Evolutionary conservation across 331 rosid genomes (phyloP).

Genomic region (Telfairia occidentalis): DNA sequence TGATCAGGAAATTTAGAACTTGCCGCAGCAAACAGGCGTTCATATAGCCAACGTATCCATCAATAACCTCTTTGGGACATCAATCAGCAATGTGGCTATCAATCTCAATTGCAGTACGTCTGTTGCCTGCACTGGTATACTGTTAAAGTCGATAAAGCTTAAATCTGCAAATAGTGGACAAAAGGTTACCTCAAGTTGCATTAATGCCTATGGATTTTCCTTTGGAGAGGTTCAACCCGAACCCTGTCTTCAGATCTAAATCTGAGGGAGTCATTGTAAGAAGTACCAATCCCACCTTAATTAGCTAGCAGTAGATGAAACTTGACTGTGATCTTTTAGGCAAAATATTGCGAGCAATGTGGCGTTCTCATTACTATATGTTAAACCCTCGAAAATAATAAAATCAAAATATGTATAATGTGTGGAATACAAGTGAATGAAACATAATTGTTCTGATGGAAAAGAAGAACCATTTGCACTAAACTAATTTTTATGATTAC

Average conservation of each 20-base stretch:
- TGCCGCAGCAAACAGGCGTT: constrained; percentile 19
- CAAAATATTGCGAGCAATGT: not conserved
- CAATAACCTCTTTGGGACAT: constrained; percentile 23
- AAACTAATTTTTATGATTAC: not conserved
- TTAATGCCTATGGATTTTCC: constrained; percentile 23
- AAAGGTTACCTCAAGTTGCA: constrained; percentile 24
- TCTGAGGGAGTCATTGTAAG: not conserved
- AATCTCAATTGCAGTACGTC: constrained; percentile 24
- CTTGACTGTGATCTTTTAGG: not conserved
- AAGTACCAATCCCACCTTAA: not conserved
- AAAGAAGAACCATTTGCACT: not conserved
- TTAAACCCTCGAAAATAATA: not conserved
- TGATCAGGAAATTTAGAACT: not conserved
- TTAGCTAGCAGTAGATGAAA: not conserved
- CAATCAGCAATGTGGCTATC: constrained; percentile 19
- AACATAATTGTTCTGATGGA: not conserved
- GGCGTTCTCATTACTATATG: not conserved
- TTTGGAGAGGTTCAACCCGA: constrained; percentile 23
- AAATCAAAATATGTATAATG: not conserved
- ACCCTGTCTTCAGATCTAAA: constrained; percentile 19
- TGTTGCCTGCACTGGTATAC: constrained; percentile 23
- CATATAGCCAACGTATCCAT: constrained; percentile 17
- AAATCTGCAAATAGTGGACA: constrained; percentile 3
- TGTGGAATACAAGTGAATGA: not conserved
- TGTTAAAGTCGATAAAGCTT: constrained; percentile 13